These are phyloP conservation scores for Tricladium varicosporioides DNA, from an alignment of 2,329 filamentous ascomycete genomes.

Conservation along the genomic window DNA sequence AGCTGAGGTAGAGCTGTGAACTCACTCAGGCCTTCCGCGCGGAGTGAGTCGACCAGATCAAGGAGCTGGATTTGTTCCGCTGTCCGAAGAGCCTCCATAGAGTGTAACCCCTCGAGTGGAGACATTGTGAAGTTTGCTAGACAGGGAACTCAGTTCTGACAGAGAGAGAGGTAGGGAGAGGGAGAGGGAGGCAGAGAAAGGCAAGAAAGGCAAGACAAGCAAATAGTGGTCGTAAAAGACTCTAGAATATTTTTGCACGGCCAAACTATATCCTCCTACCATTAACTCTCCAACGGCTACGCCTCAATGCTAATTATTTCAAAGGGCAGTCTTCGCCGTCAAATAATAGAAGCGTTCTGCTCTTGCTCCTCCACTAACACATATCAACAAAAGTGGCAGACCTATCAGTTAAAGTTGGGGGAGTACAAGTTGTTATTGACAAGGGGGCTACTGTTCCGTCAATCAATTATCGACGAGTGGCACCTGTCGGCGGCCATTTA, in stretches of 20 bases:
- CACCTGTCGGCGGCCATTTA: neutral
- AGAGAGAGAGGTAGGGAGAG: too few species aligned
- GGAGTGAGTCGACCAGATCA: constrained; percentile 32
- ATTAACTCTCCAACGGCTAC: too few species aligned
- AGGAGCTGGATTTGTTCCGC: constrained; percentile 10
- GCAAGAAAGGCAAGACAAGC: too few species aligned
- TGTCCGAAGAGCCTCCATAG: constrained; percentile 7
- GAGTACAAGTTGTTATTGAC: neutral
- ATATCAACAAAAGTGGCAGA: neutral
- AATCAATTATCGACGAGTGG: neutral
- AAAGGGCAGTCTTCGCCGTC: neutral
- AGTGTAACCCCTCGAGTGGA: neutral
- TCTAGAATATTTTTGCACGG: too few species aligned
- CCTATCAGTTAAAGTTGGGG: neutral
- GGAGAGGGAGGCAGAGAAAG: too few species aligned
- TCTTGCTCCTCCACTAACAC: neutral
- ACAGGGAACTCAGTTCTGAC: too few species aligned
- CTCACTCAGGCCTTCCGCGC: constrained; percentile 25
- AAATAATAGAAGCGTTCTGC: neutral
- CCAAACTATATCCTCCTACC: too few species aligned
- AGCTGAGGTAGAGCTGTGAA: constrained; percentile 24
- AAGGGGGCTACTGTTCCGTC: neutral
- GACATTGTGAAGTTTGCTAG: too few species aligned
- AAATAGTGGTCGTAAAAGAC: too few species aligned
- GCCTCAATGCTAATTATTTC: too few species aligned